phyloP scores from a whole-genome alignment of 148 eudicot species.

The Chenopodium formosanum region DNA sequence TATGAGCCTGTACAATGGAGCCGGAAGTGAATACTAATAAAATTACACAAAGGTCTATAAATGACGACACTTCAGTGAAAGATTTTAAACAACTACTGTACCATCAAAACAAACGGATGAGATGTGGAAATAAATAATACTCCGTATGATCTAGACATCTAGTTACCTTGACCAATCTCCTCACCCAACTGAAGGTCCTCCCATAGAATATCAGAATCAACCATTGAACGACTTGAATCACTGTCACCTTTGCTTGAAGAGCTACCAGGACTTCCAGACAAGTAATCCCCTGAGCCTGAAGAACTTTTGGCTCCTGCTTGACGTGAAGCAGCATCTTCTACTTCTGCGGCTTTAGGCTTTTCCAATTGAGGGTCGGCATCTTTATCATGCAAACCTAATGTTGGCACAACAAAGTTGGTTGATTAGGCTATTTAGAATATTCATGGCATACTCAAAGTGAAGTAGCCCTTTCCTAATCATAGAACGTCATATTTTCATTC shows the following conservation, averaged over 20 bases:
- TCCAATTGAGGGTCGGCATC: constrained; percentile 33
- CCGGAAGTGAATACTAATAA: constrained; percentile 1
- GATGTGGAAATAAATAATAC: not conserved
- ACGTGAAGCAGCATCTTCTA: constrained; percentile 31
- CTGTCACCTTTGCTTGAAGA: constrained; percentile 41
- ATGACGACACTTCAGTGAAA: not conserved
- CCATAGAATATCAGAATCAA: constrained; percentile 65
- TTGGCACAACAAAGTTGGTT: constrained; percentile 21
- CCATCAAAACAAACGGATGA: not conserved
- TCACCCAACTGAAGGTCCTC: constrained; percentile 69
- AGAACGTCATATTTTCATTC: constrained; percentile 14
- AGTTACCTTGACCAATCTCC: constrained; percentile 77
- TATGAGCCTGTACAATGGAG: constrained; percentile 52
- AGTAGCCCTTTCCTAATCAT: constrained; percentile 15
- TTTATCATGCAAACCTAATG: constrained; percentile 27
- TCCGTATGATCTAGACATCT: not conserved
- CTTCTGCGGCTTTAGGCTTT: constrained; percentile 28
- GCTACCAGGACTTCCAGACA: constrained; percentile 37
- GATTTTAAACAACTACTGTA: not conserved
- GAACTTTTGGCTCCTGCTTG: constrained; percentile 30
- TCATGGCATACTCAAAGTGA: constrained; percentile 26
- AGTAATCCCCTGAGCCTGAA: constrained; percentile 37
- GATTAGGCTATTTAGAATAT: constrained; percentile 19
- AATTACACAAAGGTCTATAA: not conserved
- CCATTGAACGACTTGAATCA: constrained; percentile 33